Evolutionary conservation across 208 protist species (phyloP).

Genomic region (Borovskyia barvae): DNA sequence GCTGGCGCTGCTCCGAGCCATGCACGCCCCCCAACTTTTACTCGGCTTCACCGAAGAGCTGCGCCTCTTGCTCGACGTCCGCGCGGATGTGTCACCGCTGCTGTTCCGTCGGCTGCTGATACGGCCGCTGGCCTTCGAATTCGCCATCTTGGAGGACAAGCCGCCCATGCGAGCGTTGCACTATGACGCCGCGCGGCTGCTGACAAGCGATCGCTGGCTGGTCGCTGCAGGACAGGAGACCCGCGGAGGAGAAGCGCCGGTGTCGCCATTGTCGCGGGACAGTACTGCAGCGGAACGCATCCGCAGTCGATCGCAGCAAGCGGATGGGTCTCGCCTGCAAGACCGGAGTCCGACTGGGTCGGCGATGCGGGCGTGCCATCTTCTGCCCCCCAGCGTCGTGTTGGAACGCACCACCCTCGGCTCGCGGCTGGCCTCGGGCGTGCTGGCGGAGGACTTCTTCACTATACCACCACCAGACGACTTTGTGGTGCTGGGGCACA

Average conservation of each 20-base stretch:
- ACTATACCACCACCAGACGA: slow-evolving; percentile 41
- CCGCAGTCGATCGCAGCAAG: no score
- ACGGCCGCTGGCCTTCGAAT: slow-evolving; percentile 59
- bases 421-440: slow-evolving; percentile 44
- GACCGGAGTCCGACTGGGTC: not conserved
- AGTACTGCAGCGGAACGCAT: no score
- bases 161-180: slow-evolving; percentile 53
- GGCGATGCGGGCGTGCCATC: not conserved
- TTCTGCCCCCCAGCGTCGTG: slow-evolving; percentile 24
- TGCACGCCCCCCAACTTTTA: slow-evolving; percentile 71
- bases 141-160: slow-evolving; percentile 78
- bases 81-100: slow-evolving; percentile 45
- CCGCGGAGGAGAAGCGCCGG: not conserved
- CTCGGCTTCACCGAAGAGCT: slow-evolving; percentile 55
- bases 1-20: slow-evolving; percentile 49
- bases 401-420: slow-evolving; percentile 66
- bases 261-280: not conserved
- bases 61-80: slow-evolving; percentile 62
- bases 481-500: slow-evolving; percentile 70
- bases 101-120: slow-evolving; percentile 78
- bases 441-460: slow-evolving; percentile 74
- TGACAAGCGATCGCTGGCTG: slow-evolving; percentile 57
- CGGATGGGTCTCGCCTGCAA: no score
- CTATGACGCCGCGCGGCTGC: slow-evolving; percentile 74
- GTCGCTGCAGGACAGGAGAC: not conserved